Base-by-base conservation (phyloP, 2,329 filamentous ascomycete genomes). In the Cladosporium austrohemisphaericum region DNA sequence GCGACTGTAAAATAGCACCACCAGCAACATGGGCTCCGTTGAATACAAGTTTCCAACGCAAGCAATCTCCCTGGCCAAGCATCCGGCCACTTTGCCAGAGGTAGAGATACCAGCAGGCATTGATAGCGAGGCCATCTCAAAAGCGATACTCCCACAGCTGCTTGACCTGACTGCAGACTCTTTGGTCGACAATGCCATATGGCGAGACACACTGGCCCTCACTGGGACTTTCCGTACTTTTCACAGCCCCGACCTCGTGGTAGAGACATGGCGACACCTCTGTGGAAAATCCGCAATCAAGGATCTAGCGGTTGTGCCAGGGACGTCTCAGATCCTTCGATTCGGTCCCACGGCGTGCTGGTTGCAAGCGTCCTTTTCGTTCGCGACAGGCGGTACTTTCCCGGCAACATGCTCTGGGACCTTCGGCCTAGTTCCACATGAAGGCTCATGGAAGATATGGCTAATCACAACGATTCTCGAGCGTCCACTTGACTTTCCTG, bases 161-260 rank as follows among this genome's bases (percentile, higher is more conserved):
- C 33, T 38, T 3, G 29, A 50, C 25, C 16, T 48, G 14, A 20
- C 11, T 9, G 25, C 35, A 3, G 23, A 9, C n/a, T 16, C 36
- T 29, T 25, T 56, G 23, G 31, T 45, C n/a, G 40, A 50, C 14
- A 55, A 56, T 44, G 52, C 53, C 2, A 52, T 62, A n/a, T 83
- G 77, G 78, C 70, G 79, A 23, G 80, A 83, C 57, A 76, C 80
- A 49, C 70, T 83, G 2, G 74, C 68, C 5, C 57, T 81, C 13
- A 73, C 75, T 0, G 81, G 78, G 74, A 72, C 79, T 29, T 68
- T 81, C 25, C 76, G 71, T 28, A 82, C 79, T 0, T 57, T 77
- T 18, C 72, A 75, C 55, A 70, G 73, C 13, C 59, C 63, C 36
- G 55, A 71, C 43, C 68, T 67, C 33, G 73, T 78, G 32, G 28